These are phyloP conservation scores for Entoloma clypeatum DNA, from an alignment of 1,284 basidiomycete species.

Conservation along the genomic window DNA sequence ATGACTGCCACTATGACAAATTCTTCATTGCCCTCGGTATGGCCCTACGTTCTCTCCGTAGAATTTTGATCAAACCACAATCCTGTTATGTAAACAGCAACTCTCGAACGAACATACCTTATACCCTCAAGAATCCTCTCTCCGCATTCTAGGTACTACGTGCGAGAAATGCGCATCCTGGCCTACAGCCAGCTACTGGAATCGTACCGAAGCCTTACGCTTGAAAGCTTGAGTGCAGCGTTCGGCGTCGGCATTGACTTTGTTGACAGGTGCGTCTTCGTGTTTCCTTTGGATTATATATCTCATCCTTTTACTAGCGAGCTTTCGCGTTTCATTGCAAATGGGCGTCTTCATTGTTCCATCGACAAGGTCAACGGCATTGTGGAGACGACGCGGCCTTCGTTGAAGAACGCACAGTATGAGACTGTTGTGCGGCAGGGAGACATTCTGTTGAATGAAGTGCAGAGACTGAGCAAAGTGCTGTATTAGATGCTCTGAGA, in stretches of 20 bases:
- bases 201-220: conserved; percentile 85
- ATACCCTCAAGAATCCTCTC: conserved; percentile 83
- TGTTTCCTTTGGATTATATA: conserved; percentile 3
- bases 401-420: conserved; percentile 86
- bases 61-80: conserved; percentile 1
- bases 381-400: conserved; percentile 91
- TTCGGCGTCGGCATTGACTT: conserved; percentile 92
- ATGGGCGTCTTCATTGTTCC: conserved; percentile 83
- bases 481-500: no score
- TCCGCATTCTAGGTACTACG: conserved; percentile 87
- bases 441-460: conserved; percentile 80
- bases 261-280: conserved; percentile 69
- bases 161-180: conserved; percentile 95
- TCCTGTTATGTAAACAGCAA: conserved; percentile 58
- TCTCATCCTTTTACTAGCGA: conserved; percentile 50
- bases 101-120: conserved; percentile 85
- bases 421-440: conserved; percentile 63
- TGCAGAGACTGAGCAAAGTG: conserved; percentile 74
- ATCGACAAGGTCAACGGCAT: conserved; percentile 95
- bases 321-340: conserved; percentile 89
- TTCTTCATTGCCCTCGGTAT: conserved; percentile 88
- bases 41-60: conserved; percentile 16
- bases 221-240: conserved; percentile 82
- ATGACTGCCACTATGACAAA: conserved; percentile 92
- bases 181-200: conserved; percentile 93